Evolutionary conservation across 2,329 filamentous ascomycete genomes (phyloP).

Genomic region (Sporothrix protearum): DNA sequence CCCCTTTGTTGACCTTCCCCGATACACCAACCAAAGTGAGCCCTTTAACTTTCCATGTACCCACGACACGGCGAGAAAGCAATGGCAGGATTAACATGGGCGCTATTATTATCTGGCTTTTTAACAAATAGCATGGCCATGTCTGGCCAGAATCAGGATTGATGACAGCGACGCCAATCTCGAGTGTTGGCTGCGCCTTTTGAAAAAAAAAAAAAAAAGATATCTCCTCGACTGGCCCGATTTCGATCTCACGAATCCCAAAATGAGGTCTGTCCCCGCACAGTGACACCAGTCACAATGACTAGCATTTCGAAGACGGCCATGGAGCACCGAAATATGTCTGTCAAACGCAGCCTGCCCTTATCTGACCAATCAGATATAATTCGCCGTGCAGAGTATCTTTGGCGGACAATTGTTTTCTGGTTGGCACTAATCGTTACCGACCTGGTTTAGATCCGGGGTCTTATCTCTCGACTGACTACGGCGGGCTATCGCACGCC

Average conservation of each 20-base stretch:
- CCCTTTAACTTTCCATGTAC: background rate
- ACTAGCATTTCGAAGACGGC: background rate
- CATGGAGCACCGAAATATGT: background rate
- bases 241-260: too few species aligned
- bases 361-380: background rate
- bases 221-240: too few species aligned
- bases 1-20: constrained; percentile 3
- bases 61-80: background rate
- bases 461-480: background rate
- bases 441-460: background rate
- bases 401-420: background rate
- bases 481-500: background rate
- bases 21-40: background rate
- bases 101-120: too few species aligned
- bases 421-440: background rate
- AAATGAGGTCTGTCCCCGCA: background rate
- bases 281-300: background rate
- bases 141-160: background rate
- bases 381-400: background rate
- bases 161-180: background rate
- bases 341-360: background rate
- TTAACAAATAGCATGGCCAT: background rate
- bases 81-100: too few species aligned
- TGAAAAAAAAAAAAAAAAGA: too few species aligned
- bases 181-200: background rate